Percentiles rank a stretch among this genome's conserved stretches.
Evolutionary conservation across 129 eudicot genomes (phyloP).

Genomic region (Rutidosis leptorrhynchoides): DNA sequence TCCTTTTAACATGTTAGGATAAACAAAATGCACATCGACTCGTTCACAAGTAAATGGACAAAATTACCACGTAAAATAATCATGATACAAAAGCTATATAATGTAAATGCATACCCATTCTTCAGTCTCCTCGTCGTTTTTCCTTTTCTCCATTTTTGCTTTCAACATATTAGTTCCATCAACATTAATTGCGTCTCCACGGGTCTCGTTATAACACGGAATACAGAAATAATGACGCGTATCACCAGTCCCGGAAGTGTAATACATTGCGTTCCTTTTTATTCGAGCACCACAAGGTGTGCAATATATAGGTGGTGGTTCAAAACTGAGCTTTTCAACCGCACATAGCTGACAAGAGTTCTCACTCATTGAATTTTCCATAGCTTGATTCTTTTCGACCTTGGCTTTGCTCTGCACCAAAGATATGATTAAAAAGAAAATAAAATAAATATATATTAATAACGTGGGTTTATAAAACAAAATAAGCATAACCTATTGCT

Average conservation of each 20-base stretch:
- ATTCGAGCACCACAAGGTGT: conserved; percentile 86
- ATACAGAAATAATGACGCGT: conserved; percentile 80
- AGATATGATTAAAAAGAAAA: neutral
- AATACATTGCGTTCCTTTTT: conserved; percentile 83
- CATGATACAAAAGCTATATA: conserved; percentile 1
- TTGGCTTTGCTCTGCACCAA: conserved; percentile 83
- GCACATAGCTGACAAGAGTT: conserved; percentile 96
- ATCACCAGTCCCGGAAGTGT: conserved; percentile 76
- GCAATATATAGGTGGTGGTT: conserved; percentile 94
- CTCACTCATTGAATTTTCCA: conserved; percentile 86
- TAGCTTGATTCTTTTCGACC: conserved; percentile 88
- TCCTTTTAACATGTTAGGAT: neutral
- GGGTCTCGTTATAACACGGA: conserved; percentile 77
- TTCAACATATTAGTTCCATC: conserved; percentile 68
- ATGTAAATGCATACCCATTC: conserved; percentile 69
- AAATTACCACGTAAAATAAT: neutral
- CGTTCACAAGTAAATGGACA: neutral
- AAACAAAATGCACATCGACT: neutral
- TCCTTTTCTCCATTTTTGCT: conserved; percentile 84
- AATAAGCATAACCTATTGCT: neutral
- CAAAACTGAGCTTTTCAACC: conserved; percentile 89
- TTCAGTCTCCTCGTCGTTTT: conserved; percentile 90
- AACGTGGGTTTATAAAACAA: neutral
- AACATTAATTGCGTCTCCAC: conserved; percentile 73
- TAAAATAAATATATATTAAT: neutral